These are phyloP conservation scores for Mimosa pudica DNA, from an alignment of 306 rosid genomes.

Conservation along the genomic window DNA sequence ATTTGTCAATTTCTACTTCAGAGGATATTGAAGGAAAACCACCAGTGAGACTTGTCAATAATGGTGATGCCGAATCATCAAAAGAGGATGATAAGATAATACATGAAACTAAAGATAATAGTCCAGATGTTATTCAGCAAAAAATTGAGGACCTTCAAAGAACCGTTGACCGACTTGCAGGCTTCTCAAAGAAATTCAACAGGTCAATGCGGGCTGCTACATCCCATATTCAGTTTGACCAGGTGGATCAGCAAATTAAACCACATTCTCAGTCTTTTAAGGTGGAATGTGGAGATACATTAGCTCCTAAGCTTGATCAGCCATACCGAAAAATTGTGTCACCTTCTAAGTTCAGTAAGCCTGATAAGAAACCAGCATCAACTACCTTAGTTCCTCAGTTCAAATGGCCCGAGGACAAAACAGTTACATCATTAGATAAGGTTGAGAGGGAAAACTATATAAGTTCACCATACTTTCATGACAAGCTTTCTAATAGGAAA, in stretches of 20 bases:
- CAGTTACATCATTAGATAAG: conserved; percentile 21
- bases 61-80: conserved; percentile 34
- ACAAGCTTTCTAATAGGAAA: conserved; percentile 33
- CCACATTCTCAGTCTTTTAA: conserved; percentile 31
- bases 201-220: conserved; percentile 38
- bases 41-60: conserved; percentile 8
- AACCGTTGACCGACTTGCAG: conserved; percentile 47
- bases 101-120: conserved; percentile 25
- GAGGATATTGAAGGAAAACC: conserved; percentile 47
- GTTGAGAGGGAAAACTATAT: conserved; percentile 33
- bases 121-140: conserved; percentile 40
- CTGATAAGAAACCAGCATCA: conserved; percentile 29
- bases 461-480: conserved; percentile 25
- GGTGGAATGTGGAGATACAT: conserved; percentile 38
- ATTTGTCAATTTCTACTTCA: conserved; percentile 26
- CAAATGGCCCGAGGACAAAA: conserved; percentile 38
- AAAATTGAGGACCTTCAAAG: conserved; percentile 49
- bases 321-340: conserved; percentile 32
- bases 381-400: conserved; percentile 32
- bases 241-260: conserved; percentile 37
- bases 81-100: conserved; percentile 37
- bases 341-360: conserved; percentile 20
- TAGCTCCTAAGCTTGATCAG: conserved; percentile 28
- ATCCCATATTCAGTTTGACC: conserved; percentile 37
- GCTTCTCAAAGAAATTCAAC: conserved; percentile 48